Evolutionary conservation across 345 rosid species (phyloP), one percentile per base, ranked within the genome.

Genomic region (Erucastrum elatum): DNA sequence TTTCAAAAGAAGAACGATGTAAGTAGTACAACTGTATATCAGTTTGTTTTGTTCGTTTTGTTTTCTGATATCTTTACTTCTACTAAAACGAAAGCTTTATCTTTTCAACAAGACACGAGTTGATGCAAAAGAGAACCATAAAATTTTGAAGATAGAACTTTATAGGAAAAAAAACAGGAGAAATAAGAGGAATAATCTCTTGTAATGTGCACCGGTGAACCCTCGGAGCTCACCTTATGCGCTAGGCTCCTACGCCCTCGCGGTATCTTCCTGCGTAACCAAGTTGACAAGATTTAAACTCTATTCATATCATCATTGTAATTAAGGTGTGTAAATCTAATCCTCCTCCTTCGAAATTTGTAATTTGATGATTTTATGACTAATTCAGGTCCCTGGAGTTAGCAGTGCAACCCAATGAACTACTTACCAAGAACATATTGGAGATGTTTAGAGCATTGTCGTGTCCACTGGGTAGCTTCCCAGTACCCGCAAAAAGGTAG

Each of bases 401-500:
- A 6, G 17, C n/a, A 46, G 64, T 64, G 6, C 26, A 64, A 53
- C 8, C 51, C 64, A 59, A 29, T 29, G 27, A 21, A 63, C 21
- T 69, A 68, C 59, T 74, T 68, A 80, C 80, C 53, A 49, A 21
- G 67, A 35, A 26, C 26, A 6, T 12, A 0, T 25, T 29, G 65
- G 63, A 41, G 0, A 21, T 55, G 56, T 56, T 80, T 76, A 76
- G 70, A 71, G 80, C 96, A 89, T 89, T 84, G 86, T 79, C 56
- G 90, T 85, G 85, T 93, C 98, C 66, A 87, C 92, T 3, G 97
- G 98, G 87, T 93, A 95, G 82, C 99, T 95, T 74, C 99, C 99
- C 6, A 95, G 84, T 77, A 95, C 98, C 77, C 98, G 90, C 85
- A 95, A 83, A 83, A 90, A 95, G 8, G 98, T 91, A 21, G 96